Evolutionary conservation across 495 filamentous ascomycete genomes (phyloP).

Genomic region (Zalerion maritima): DNA sequence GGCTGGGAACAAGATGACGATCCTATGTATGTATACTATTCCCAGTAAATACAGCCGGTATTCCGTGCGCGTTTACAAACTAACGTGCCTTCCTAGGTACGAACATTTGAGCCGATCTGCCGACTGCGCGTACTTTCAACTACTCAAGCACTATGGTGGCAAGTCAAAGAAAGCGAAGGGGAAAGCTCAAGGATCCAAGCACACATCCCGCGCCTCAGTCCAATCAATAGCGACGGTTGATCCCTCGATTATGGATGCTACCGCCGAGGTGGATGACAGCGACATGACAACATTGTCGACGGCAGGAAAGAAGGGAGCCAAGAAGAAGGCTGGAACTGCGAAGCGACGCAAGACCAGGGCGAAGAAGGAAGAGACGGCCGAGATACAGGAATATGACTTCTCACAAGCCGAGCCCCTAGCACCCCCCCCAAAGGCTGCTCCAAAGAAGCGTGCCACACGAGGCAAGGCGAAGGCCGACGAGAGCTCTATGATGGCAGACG

Average conservation of each 20-base stretch:
- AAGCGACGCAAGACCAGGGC: conserved; percentile 36
- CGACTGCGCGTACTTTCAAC: conserved; percentile 67
- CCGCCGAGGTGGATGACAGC: conserved; percentile 50
- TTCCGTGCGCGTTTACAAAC: conserved; percentile 5
- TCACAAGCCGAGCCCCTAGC: too few species aligned
- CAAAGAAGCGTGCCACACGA: too few species aligned
- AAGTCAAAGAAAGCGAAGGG: conserved; percentile 35
- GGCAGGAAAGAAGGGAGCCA: conserved; percentile 35
- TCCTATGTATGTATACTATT: conserved; percentile 47
- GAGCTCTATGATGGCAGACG: too few species aligned
- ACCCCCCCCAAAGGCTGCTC: too few species aligned
- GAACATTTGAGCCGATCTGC: conserved; percentile 72
- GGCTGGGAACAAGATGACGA: conserved; percentile 88
- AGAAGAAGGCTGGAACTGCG: conserved; percentile 18
- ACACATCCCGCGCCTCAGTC: conserved; percentile 54
- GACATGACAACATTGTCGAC: conserved; percentile 46
- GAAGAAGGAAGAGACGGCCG: conserved; percentile 45
- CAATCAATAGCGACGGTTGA: conserved; percentile 44
- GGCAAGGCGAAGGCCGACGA: too few species aligned
- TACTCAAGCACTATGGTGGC: conserved; percentile 27
- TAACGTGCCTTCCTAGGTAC: conserved; percentile 40
- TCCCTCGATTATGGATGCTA: conserved; percentile 23
- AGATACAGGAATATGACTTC: conserved; percentile 29
- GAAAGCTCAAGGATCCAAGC: conserved; percentile 50
- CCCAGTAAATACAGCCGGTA: too few species aligned